Evolutionary conservation across 441 rosid species (phyloP).

Genomic region (Jatropha podagrica): DNA sequence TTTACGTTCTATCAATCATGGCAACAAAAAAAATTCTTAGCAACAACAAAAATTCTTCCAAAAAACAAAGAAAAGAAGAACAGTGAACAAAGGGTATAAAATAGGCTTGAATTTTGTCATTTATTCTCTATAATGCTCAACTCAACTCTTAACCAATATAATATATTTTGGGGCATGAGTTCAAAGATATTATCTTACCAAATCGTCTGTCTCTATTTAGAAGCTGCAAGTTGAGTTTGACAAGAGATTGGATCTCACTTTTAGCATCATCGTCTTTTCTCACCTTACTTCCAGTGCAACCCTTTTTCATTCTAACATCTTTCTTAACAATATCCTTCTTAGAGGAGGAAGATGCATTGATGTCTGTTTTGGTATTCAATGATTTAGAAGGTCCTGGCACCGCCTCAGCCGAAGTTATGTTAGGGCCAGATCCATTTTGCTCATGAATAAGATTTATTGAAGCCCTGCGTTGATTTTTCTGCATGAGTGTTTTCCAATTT

Average conservation of each 20-base stretch:
- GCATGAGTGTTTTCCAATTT: background rate
- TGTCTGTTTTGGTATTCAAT: conserved; percentile 11
- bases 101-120: background rate
- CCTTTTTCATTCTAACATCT: conserved; percentile 17
- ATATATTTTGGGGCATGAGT: background rate
- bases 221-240: conserved; percentile 56
- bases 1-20: background rate
- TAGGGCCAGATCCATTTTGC: conserved; percentile 17
- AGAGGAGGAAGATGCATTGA: conserved; percentile 6
- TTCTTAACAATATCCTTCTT: conserved; percentile 6
- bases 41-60: background rate
- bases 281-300: conserved; percentile 12
- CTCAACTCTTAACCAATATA: background rate
- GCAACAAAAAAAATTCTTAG: background rate
- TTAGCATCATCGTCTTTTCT: conserved; percentile 32
- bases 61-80: background rate
- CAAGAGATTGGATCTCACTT: conserved; percentile 53
- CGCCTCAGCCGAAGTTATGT: conserved; percentile 15
- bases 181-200: conserved; percentile 29
- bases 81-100: background rate
- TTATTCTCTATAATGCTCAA: background rate
- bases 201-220: conserved; percentile 35
- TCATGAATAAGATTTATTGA: background rate
- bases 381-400: conserved; percentile 24
- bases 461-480: conserved; percentile 1